phyloP scores from a whole-genome alignment of 108 stramenopile genomes.

The Nannochloropsis gaditana region DNA sequence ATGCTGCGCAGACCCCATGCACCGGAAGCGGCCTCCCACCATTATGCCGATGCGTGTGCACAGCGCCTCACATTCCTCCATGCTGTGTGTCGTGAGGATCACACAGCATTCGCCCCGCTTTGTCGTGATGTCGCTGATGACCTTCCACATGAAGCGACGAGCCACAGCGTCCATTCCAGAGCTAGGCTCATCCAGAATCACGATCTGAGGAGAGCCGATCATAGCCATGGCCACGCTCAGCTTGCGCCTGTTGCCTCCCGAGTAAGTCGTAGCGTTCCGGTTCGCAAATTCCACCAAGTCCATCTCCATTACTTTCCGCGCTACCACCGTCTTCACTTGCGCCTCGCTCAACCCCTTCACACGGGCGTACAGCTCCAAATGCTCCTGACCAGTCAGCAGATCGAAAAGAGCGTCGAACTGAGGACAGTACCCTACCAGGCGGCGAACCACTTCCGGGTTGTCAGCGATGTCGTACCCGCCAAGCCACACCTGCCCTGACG shows the following conservation, averaged over 20 bases:
- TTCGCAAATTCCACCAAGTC: slow-evolving; percentile 46
- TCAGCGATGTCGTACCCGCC: slow-evolving; percentile 30
- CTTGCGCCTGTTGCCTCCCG: slow-evolving; percentile 81
- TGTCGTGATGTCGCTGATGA: slow-evolving; percentile 54
- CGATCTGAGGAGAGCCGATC: slow-evolving; percentile 65
- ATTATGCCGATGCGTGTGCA: slow-evolving; percentile 62
- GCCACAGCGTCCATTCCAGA: slow-evolving; percentile 72
- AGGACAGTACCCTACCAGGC: slow-evolving; percentile 65
- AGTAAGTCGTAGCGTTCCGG: slow-evolving; percentile 39
- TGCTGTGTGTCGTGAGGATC: slow-evolving; percentile 63
- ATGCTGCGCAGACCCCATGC: slow-evolving; percentile 60
- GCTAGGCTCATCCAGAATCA: slow-evolving; percentile 66
- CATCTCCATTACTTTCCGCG: slow-evolving; percentile 35
- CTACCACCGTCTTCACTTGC: background rate
- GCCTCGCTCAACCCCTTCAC: slow-evolving; percentile 43
- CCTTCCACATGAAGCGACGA: slow-evolving; percentile 59
- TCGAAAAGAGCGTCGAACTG: slow-evolving; percentile 96
- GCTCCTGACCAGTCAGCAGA: slow-evolving; percentile 89
- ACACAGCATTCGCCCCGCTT: slow-evolving; percentile 52
- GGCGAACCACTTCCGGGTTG: slow-evolving; percentile 31
- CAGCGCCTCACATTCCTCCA: slow-evolving; percentile 62
- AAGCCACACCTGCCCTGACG: slow-evolving; percentile 59
- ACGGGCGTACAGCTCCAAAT: slow-evolving; percentile 83
- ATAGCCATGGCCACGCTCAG: slow-evolving; percentile 69
- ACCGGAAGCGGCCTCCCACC: slow-evolving; percentile 59